Evolutionary conservation across 352 stramenopile species (phyloP), one percentile per base, ranked within the genome.

Genomic region (Phytophthora megakarya): DNA sequence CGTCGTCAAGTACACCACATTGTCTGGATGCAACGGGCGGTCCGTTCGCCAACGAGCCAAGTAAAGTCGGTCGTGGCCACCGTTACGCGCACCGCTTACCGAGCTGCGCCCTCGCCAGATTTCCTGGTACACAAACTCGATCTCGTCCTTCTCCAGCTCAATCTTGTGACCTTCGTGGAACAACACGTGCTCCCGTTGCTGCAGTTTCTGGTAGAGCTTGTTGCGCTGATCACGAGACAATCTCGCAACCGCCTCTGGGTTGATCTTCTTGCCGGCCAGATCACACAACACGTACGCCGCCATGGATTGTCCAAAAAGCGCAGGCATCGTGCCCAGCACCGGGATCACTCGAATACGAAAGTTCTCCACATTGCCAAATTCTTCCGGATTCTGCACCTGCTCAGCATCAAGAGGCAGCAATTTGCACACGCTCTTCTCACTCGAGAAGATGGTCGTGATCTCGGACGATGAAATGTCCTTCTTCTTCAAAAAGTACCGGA

Each of bases 291-390:
- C 90, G 67, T 95, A 95, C 7, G 95, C 86, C 2, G 97, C 97
- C 79, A 99, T 97, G 19, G 96, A 88, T 71, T 99, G 95, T n/a
- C 97, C 96, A 74, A 99, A 98, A 53, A 99, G 96, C 30, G 97
- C 96, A 0, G 98, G 98, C 75, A 89, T 92, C 58, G 78, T 92
- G 26, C 97, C 96, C 8, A 99, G 74, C 21, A 99, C 97, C 0
- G 97, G 97, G 47, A 99, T 93, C 23, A 99, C 90, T 23, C 97
- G 92, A 40, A 99, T 90, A 33, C 97, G 86, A 73, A 99, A 98
- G 55, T 98, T 96, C 57, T 98, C 95, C 22, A 99, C 89, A 50
- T 92, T 97, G 53, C 96, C 97, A 81, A 98, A 99, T 51, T 98
- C 86, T 21, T 84, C 75, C n/a, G 89, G 88, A 23, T 92, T 90